A percentile compares a stretch with the other conserved stretches of the same genome.
Evolutionary conservation across 805 yeast species (phyloP).

Genomic region (Cyberlindnera mississippiensis): DNA sequence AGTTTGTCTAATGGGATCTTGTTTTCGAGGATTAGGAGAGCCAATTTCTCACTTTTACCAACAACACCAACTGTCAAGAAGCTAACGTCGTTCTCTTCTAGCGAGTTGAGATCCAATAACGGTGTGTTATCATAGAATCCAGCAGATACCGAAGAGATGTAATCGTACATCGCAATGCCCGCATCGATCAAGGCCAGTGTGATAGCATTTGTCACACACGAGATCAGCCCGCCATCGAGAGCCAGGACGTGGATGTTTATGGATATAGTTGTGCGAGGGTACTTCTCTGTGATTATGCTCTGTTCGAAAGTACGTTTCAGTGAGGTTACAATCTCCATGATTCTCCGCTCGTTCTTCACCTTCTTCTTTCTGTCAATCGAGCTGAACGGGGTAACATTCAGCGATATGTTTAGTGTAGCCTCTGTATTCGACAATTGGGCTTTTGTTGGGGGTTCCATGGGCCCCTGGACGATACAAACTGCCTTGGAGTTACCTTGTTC

Average conservation of each 20-base stretch:
- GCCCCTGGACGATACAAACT: slow-evolving; percentile 83
- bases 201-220: slow-evolving; percentile 78
- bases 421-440: slow-evolving; percentile 46
- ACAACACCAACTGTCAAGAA: slow-evolving; percentile 77
- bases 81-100: slow-evolving; percentile 84
- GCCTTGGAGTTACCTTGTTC: slow-evolving; percentile 92
- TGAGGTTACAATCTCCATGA: slow-evolving; percentile 62
- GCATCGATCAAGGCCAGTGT: slow-evolving; percentile 92
- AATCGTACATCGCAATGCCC: slow-evolving; percentile 91
- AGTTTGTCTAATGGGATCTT: slow-evolving; percentile 79
- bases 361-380: slow-evolving; percentile 71
- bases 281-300: slow-evolving; percentile 66
- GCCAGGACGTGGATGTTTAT: slow-evolving; percentile 73
- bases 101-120: slow-evolving; percentile 71
- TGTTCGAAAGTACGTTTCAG: slow-evolving; percentile 69
- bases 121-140: slow-evolving; percentile 80
- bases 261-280: slow-evolving; percentile 80
- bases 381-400: slow-evolving; percentile 78
- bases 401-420: slow-evolving; percentile 58
- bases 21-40: slow-evolving; percentile 74
- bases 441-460: slow-evolving; percentile 70
- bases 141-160: slow-evolving; percentile 73
- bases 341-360: slow-evolving; percentile 63
- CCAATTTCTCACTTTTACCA: slow-evolving; percentile 76
- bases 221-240: slow-evolving; percentile 86